Base-by-base conservation (phyloP, 805 yeast genomes). In the Monosporozyma siamensis region DNA sequence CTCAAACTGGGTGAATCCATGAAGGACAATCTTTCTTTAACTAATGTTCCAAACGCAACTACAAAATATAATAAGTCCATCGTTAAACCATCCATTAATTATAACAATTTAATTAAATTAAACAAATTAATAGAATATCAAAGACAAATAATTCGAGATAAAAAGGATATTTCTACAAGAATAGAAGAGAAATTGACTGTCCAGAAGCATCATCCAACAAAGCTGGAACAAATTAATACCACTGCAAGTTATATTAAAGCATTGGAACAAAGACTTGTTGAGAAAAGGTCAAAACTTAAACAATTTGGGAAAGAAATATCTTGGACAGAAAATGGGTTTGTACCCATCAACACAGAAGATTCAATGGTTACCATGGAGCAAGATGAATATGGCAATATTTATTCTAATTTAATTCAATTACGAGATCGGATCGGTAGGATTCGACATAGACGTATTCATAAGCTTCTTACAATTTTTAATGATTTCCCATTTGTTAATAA, bases 41-140 rank as follows among this genome's bases (percentile, higher is more conserved):
- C n/a, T n/a, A n/a, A n/a, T n/a, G n/a, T n/a, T n/a, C n/a, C n/a
- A n/a, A n/a, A n/a, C n/a, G 17, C 8, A 4, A 6, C 14, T 10
- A 21, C 39, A 7, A 24, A 36, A 15, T n/a, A n/a, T 12, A 21
- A 39, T 31, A 39, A 17, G 34, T 15, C n/a, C 14, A 22, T 25
- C 6, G 6, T 11, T 4, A 52, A 44, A 29, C 38, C 36, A 14
- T 53, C 58, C 1, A 60, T 66, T 20, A 49, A 49, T 12, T 61
- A 50, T 39, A 61, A 56, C 44, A 43, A 53, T 3, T 40, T 54
- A 10, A 40, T 61, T 14, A 60, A 59, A 32, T 20, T 61, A 18
- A 59, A 54, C 26, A 61, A 53, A 30, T 26, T 56, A n/a, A 27
- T 56, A 5, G 63, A 59, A 34, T 59, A 59, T 44, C 43, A 41